These are phyloP conservation scores for Trypanosoma vivax DNA, from an alignment of 208 protist species.

Conservation along the genomic window DNA sequence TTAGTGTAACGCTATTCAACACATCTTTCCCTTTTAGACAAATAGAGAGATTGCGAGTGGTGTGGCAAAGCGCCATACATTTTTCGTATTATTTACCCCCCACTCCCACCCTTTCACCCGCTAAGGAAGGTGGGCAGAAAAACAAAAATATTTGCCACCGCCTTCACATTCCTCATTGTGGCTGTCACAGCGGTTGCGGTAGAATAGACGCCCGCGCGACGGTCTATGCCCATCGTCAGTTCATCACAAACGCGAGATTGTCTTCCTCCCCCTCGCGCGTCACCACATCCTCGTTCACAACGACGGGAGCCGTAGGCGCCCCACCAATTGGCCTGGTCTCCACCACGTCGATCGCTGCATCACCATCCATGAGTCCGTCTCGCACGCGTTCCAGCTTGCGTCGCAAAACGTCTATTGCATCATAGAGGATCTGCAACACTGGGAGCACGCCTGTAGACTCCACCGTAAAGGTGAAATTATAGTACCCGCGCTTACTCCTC, in stretches of 20 bases:
- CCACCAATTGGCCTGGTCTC: conserved; percentile 71
- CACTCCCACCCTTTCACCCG: no score
- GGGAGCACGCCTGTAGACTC: conserved; percentile 87
- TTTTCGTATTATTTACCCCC: no score
- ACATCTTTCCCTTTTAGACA: no score
- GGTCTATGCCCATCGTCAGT: conserved; percentile 34
- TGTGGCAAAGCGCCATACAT: no score
- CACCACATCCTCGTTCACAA: conserved; percentile 75
- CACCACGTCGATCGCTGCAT: conserved; percentile 51
- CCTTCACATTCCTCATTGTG: no score
- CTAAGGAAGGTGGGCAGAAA: no score
- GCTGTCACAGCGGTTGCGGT: no score
- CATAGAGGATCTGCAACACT: conserved; percentile 78
- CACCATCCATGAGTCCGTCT: conserved; percentile 60
- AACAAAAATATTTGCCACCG: no score
- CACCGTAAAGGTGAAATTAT: conserved; percentile 88
- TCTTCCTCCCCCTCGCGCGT: conserved; percentile 65
- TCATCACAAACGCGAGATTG: conserved; percentile 85
- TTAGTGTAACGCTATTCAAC: no score
- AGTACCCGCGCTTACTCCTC: conserved; percentile 63
- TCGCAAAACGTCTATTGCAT: conserved; percentile 78
- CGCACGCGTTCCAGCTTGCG: conserved; percentile 68
- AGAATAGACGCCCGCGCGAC: no score
- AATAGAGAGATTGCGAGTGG: no score
- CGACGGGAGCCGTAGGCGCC: conserved; percentile 74